A percentile compares a stretch with the other conserved stretches of the same genome.
Evolutionary conservation across 164 flowering plant genomes (phyloP).

Genomic region (Protea cynaroides): DNA sequence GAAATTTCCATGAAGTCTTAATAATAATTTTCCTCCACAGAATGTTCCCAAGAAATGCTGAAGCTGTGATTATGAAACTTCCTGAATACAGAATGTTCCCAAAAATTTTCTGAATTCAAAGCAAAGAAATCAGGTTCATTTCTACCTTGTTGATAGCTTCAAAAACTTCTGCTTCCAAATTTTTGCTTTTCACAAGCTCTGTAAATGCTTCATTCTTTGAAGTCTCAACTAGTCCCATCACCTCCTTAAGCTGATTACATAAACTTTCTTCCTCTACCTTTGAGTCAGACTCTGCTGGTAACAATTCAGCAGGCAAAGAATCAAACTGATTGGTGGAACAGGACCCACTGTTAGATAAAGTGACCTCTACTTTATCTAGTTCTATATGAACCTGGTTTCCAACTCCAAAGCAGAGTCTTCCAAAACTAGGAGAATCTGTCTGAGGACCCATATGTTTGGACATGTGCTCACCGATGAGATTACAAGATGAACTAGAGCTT

Average conservation of each 20-base stretch:
- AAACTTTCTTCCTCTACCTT: conserved; percentile 39
- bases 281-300: conserved; percentile 23
- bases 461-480: conserved; percentile 12
- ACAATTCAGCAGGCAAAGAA: conserved; percentile 21
- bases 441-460: conserved; percentile 12
- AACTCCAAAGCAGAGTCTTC: conserved; percentile 6
- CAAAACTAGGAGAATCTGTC: conserved; percentile 22
- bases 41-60: not conserved
- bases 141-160: conserved; percentile 55
- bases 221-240: conserved; percentile 37
- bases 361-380: conserved; percentile 10
- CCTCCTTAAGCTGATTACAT: conserved; percentile 24
- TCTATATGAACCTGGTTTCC: conserved; percentile 12
- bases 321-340: conserved; percentile 3
- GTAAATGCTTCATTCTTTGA: conserved; percentile 36
- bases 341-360: conserved; percentile 8
- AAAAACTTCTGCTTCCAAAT: conserved; percentile 44
- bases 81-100: not conserved
- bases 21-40: not conserved
- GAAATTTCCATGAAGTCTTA: not conserved
- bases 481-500: conserved; percentile 23
- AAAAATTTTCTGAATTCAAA: not conserved
- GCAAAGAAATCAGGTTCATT: not conserved
- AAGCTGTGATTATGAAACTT: too few species aligned
- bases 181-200: conserved; percentile 40